Evolutionary conservation across 805 yeast genomes (phyloP).

Genomic region (Spathaspora boniae): DNA sequence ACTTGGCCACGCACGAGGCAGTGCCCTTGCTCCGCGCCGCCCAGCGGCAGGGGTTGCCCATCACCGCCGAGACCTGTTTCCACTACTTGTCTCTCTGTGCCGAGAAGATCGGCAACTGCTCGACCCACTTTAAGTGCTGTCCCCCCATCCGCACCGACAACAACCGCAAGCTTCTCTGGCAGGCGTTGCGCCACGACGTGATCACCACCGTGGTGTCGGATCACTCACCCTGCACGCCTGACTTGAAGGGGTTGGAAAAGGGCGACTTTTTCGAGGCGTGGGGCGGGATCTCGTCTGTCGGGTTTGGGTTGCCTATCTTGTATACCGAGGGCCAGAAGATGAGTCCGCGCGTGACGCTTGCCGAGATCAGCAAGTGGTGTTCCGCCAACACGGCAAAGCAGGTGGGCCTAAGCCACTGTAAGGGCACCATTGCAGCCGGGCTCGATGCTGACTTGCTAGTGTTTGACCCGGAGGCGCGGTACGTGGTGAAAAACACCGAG

Average conservation of each 20-base stretch:
- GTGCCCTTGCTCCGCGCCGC: conserved; percentile 71
- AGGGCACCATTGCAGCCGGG: conserved; percentile 73
- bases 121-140: conserved; percentile 88
- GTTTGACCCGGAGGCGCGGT: conserved; percentile 61
- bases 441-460: conserved; percentile 86
- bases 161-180: conserved; percentile 74
- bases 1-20: conserved; percentile 82
- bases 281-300: conserved; percentile 96
- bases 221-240: conserved; percentile 95
- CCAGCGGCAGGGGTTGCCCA: conserved; percentile 51
- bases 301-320: conserved; percentile 79
- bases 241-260: conserved; percentile 70
- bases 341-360: conserved; percentile 46
- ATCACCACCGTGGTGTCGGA: conserved; percentile 89
- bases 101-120: conserved; percentile 71
- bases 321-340: conserved; percentile 68
- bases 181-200: conserved; percentile 60
- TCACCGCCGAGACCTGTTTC: conserved; percentile 91
- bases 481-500: conserved; percentile 48
- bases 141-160: conserved; percentile 85
- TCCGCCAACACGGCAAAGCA: conserved; percentile 80
- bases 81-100: conserved; percentile 80
- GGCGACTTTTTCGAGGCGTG: conserved; percentile 92
- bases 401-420: conserved; percentile 67
- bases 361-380: conserved; percentile 77